These are phyloP conservation scores for Selaginella moellendorffii DNA, from an alignment of 75 land plant genomes.

Conservation along the genomic window DNA sequence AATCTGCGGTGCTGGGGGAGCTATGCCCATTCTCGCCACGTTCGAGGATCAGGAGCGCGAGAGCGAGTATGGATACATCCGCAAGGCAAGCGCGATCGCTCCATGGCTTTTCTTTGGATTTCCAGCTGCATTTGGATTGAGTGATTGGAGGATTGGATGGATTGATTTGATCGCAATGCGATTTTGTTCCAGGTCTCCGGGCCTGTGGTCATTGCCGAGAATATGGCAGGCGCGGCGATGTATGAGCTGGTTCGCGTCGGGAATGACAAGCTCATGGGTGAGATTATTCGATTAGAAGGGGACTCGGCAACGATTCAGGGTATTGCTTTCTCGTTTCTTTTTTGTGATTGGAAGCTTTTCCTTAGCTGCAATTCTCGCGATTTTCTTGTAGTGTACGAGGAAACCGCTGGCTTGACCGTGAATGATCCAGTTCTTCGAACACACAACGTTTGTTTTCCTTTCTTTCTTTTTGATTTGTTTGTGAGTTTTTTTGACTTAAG, in stretches of 20 bases:
- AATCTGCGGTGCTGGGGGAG: neutral
- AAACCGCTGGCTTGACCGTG: slow-evolving; percentile 95
- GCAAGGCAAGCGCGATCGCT: slow-evolving; percentile 63
- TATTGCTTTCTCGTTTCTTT: slow-evolving; percentile 11
- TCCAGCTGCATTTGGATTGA: neutral
- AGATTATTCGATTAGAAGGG: slow-evolving; percentile 93
- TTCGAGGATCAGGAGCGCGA: slow-evolving; percentile 94
- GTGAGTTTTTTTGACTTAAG: neutral
- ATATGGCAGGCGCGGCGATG: slow-evolving; percentile 99
- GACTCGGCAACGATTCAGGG: slow-evolving; percentile 99
- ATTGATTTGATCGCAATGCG: too few species aligned
- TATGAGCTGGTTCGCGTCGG: slow-evolving; percentile 99
- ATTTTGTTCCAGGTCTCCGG: slow-evolving; percentile 79
- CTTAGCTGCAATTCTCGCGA: neutral
- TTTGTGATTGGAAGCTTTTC: too few species aligned
- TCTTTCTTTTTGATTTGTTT: neutral
- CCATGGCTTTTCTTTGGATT: neutral
- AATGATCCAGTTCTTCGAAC: slow-evolving; percentile 97
- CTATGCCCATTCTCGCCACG: slow-evolving; percentile 28
- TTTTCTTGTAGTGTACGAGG: slow-evolving; percentile 71
- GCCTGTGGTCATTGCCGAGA: slow-evolving; percentile 97
- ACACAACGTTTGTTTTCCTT: slow-evolving; percentile 41
- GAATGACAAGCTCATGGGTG: slow-evolving; percentile 93
- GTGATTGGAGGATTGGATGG: neutral
- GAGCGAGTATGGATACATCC: slow-evolving; percentile 94